phyloP scores from a whole-genome alignment of 1,284 basidiomycete species.

The Marasmius tenuissimus region DNA sequence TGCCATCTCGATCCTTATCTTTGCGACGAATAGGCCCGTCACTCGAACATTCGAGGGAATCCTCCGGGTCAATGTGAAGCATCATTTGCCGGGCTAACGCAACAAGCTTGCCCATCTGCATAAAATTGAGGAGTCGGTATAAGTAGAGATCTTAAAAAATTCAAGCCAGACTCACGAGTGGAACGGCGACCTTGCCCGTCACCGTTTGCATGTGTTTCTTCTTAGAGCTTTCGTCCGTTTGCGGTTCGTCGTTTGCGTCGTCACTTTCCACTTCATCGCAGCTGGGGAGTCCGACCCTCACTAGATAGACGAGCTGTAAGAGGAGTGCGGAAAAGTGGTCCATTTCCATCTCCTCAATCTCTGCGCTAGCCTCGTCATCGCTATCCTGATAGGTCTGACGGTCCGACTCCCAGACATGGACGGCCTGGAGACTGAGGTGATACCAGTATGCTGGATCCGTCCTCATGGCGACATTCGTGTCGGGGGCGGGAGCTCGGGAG shows the following conservation, averaged over 20 bases:
- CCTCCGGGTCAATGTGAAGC: conserved; percentile 59
- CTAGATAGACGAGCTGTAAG: conserved; percentile 52
- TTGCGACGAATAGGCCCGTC: not conserved
- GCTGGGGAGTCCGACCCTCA: conserved; percentile 32
- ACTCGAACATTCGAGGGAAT: conserved; percentile 15
- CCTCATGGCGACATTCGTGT: not conserved
- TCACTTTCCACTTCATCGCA: not conserved
- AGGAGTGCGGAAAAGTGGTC: conserved; percentile 53
- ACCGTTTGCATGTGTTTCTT: conserved; percentile 10
- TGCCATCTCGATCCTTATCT: not conserved
- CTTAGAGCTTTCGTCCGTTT: not conserved
- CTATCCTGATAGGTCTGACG: conserved; percentile 1
- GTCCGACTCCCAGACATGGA: conserved; percentile 23
- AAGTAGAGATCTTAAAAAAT: not conserved
- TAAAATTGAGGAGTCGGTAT: conserved; percentile 3
- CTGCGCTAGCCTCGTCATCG: not conserved
- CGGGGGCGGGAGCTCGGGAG: too few relatives aligned
- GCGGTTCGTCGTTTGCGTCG: not conserved
- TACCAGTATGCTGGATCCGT: conserved; percentile 19
- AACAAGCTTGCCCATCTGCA: conserved; percentile 66
- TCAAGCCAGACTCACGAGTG: conserved; percentile 34
- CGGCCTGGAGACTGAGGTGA: conserved; percentile 26
- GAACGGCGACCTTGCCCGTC: conserved; percentile 31
- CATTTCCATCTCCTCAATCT: conserved; percentile 23
- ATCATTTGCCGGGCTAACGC: conserved; percentile 65